Base-by-base conservation (phyloP, 192 early-diverging fungal genomes). In the Gaertneriomyces sp. region DNA sequence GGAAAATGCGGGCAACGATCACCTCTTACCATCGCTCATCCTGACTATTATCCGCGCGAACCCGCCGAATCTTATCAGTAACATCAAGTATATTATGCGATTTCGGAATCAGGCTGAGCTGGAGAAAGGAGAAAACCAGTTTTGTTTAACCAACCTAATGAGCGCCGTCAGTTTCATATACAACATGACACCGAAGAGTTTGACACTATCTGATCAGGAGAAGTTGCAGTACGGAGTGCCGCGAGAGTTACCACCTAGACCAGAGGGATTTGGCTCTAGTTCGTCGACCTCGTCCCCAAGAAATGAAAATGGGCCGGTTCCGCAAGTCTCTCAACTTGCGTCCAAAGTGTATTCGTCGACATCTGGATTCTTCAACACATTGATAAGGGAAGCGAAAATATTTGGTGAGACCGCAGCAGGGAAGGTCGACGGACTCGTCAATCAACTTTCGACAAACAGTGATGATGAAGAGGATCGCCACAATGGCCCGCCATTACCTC, bases 111-210 rank as follows among this genome's bases (percentile, higher is more conserved):
- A 68, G 50, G 17, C 58, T 3, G 74, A 83, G 41, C 64, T 83
- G 12, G 78, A 83, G 45, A 63, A 68, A 19, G 81, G 81, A 1
- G 52, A 47, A 8, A 72, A 66, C 19, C 81, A 83, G 66, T 83
- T 63, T 53, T 79, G 74, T 61, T 43, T 83, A 50, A 83, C 81
- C 19, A 79, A 74, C 42, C 66, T 81, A 69, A 83, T 83, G 81
- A 70, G 81, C 58, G 81, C 81, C 10, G 64, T 83, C 42, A 74
- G 79, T 33, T 83, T 81, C 57, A 79, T 83, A 39, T 83, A 81
- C 66, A 83, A 81, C 64, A 70, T 83, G 69, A 69, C 68, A 11
- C 20, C 68, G 16, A 75, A 75, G 45, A 75, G 76, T 17, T 56
- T 83, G 43, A 83, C 79, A 17, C 55, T 83, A 38, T 58, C 61